Percentiles rank a stretch among this genome's conserved stretches.
Conservation (phyloP, 2,329 filamentous ascomycete genomes). For the Diaporthe nobilis region DNA sequence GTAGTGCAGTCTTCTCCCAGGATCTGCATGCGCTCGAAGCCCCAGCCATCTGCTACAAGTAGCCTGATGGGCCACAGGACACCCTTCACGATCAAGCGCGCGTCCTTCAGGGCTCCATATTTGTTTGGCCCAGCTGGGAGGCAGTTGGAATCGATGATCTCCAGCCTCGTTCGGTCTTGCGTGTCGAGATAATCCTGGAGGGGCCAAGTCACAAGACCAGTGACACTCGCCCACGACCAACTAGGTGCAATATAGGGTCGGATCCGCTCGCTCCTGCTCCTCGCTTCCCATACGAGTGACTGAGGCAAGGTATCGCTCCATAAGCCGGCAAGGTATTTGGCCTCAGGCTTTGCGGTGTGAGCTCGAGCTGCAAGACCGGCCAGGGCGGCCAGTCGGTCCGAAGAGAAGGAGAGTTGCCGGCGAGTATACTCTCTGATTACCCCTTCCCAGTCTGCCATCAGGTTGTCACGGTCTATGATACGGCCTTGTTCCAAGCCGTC, state of each 20-base stretch:
- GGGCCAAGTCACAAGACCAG: neutral
- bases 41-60: neutral
- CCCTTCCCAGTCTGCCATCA: neutral
- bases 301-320: neutral
- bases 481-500: neutral
- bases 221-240: constrained; percentile 21
- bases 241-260: neutral
- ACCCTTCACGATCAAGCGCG: neutral
- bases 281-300: neutral
- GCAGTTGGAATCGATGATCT: neutral
- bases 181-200: neutral
- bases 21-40: neutral
- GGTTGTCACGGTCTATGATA: neutral
- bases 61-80: neutral
- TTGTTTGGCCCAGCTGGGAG: neutral
- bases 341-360: neutral
- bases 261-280: neutral
- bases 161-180: neutral
- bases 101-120: neutral
- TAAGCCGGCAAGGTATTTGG: neutral
- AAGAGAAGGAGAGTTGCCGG: neutral
- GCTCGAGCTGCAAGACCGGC: neutral
- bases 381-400: neutral
- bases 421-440: neutral
- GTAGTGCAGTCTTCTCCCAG: neutral